Evolutionary conservation across 2,329 filamentous ascomycete genomes (phyloP).

Genomic region (Paecilomyces sp.): DNA sequence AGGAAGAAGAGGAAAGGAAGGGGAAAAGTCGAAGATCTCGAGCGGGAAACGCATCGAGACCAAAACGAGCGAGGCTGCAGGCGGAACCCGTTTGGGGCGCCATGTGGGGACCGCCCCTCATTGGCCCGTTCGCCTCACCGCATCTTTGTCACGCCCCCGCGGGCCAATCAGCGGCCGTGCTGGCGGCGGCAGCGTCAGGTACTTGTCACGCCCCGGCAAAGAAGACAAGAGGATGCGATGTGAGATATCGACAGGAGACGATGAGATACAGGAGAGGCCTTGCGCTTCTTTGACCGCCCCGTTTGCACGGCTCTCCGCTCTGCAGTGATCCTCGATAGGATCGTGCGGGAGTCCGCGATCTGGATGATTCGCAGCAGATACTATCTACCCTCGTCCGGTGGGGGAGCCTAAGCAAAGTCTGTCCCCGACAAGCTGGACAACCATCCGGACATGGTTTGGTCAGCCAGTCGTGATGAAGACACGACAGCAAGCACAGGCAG

Average conservation of each 20-base stretch:
- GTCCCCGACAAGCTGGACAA: not conserved
- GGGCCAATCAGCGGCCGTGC: not conserved
- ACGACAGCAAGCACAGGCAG: not conserved
- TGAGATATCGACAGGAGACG: not conserved
- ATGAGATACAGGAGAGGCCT: too few relatives aligned
- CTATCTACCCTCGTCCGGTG: not conserved
- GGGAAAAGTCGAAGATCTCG: constrained; percentile 5
- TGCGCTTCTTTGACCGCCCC: not conserved
- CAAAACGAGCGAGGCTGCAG: constrained; percentile 1
- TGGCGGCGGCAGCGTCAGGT: not conserved
- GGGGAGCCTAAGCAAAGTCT: not conserved
- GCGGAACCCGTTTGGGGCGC: constrained; percentile 19
- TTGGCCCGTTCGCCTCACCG: constrained; percentile 5
- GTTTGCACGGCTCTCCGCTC: too few relatives aligned
- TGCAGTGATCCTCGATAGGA: not conserved
- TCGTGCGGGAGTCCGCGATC: not conserved
- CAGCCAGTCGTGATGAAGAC: not conserved
- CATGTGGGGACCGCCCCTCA: constrained; percentile 14
- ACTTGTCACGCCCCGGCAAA: not conserved
- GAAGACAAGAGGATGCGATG: not conserved
- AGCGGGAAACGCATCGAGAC: not conserved
- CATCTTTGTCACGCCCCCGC: constrained; percentile 2
- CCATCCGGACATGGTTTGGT: not conserved
- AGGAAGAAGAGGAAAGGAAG: constrained; percentile 7
- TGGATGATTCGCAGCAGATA: not conserved